Conservation (phyloP, 2,329 filamentous ascomycete species). For the Ascochyta fabae region DNA sequence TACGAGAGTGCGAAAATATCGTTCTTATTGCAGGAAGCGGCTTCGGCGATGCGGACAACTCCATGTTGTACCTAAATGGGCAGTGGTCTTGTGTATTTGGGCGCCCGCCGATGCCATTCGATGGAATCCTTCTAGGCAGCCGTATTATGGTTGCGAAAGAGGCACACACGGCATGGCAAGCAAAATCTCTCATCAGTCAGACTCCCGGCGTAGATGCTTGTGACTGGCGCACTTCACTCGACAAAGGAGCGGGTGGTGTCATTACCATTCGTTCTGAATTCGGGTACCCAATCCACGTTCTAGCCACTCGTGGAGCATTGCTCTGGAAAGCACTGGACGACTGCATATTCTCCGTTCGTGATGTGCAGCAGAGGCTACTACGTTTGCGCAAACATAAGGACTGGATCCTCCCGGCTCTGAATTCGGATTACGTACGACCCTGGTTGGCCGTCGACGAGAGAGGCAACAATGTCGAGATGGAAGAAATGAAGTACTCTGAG, state of each 20-base stretch:
- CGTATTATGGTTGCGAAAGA: constrained; percentile 96
- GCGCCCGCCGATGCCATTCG: constrained; percentile 92
- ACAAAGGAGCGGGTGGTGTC: constrained; percentile 58
- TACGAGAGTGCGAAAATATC: constrained; percentile 84
- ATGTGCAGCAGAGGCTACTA: constrained; percentile 71
- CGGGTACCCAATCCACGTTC: constrained; percentile 96
- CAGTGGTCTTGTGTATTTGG: constrained; percentile 86
- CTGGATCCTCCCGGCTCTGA: constrained; percentile 94
- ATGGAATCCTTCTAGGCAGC: constrained; percentile 88
- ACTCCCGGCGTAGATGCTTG: constrained; percentile 80
- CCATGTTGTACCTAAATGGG: constrained; percentile 90
- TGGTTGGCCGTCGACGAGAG: constrained; percentile 90
- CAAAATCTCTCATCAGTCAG: constrained; percentile 89
- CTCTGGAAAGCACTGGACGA: constrained; percentile 98
- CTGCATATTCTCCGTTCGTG: constrained; percentile 73
- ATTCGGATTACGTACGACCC: constrained; percentile 95
- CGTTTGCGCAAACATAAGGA: constrained; percentile 88
- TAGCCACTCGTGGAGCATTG: constrained; percentile 86
- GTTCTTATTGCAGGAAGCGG: constrained; percentile 89
- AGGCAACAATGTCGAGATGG: constrained; percentile 82
- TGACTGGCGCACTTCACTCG: constrained; percentile 93
- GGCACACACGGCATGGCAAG: constrained; percentile 82
- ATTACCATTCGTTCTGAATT: constrained; percentile 97
- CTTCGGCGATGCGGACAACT: constrained; percentile 88
- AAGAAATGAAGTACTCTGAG: constrained; percentile 95